Percentiles rank a stretch among this genome's conserved stretches.
phyloP scores from a whole-genome alignment of 306 rosid genomes.

The Rubus idaeus region DNA sequence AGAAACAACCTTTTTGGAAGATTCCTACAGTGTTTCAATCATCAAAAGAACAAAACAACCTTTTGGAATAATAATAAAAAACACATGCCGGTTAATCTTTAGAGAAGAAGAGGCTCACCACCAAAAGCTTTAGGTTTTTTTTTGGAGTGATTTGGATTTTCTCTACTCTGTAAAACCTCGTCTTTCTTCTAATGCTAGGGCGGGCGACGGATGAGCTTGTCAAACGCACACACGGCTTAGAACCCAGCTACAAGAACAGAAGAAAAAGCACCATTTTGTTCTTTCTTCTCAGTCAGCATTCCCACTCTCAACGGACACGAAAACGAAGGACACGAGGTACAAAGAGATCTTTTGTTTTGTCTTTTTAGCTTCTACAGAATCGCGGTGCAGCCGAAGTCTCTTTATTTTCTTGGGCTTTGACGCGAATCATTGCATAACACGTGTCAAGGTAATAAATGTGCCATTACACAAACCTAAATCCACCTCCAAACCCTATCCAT shows the following conservation, averaged over 20 bases:
- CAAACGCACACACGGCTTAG: not conserved
- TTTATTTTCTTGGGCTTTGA: not conserved
- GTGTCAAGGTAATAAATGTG: not conserved
- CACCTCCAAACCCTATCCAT: no score
- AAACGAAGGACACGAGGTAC: no score
- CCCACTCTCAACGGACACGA: no score
- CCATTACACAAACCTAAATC: no score
- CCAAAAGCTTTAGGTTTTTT: not conserved
- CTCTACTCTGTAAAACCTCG: not conserved
- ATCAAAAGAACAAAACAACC: no score
- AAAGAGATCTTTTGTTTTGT: no score
- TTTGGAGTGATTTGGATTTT: no score
- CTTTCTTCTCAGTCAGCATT: no score
- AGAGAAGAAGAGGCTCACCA: not conserved
- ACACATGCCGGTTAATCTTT: not conserved
- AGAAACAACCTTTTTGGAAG: no score
- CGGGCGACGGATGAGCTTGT: not conserved
- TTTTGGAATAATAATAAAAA: no score
- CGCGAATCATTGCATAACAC: not conserved
- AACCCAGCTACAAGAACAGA: no score
- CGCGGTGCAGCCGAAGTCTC: not conserved
- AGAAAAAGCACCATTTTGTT: no score
- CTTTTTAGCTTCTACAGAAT: not conserved
- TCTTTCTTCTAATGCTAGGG: not conserved
- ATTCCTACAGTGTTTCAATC: not conserved